phyloP scores from a whole-genome alignment of 805 yeast species.

The Suhomyces faveliae region DNA sequence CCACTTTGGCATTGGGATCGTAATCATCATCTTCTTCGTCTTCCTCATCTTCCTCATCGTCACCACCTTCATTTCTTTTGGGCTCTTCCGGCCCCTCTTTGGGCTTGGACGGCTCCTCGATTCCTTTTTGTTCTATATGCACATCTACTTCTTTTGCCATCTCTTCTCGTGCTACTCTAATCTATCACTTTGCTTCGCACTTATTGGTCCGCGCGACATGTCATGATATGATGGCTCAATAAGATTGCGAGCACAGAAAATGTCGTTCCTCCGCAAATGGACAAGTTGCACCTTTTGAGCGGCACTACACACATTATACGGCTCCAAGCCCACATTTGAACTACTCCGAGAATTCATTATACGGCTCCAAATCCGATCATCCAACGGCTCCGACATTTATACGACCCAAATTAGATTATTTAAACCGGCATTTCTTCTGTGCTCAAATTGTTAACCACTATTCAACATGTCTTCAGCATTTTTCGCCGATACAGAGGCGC shows the following conservation, averaged over 20 bases:
- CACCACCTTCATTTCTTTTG: background rate
- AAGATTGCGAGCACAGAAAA: background rate
- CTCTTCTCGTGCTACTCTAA: background rate
- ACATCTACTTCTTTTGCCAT: background rate
- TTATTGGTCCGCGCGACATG: background rate
- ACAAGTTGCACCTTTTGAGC: too few species aligned
- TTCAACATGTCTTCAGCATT: slow-evolving; percentile 1
- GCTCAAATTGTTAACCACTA: background rate
- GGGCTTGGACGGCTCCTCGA: background rate
- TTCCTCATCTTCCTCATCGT: slow-evolving; percentile 22
- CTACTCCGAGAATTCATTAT: too few species aligned
- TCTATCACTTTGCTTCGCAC: background rate
- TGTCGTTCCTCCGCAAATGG: background rate
- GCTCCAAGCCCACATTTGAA: background rate
- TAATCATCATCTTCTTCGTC: slow-evolving; percentile 37
- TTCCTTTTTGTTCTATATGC: background rate
- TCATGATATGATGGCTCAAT: too few species aligned
- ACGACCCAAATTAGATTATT: background rate
- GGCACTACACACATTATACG: background rate
- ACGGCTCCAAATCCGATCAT: background rate
- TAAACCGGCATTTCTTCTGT: background rate
- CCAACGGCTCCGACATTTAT: background rate
- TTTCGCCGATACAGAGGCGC: slow-evolving; percentile 43
- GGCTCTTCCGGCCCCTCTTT: background rate
- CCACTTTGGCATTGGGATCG: slow-evolving; percentile 24